These are phyloP conservation scores for Kwoniella sp. DNA, from an alignment of 768 basidiomycete genomes.

Conservation along the genomic window DNA sequence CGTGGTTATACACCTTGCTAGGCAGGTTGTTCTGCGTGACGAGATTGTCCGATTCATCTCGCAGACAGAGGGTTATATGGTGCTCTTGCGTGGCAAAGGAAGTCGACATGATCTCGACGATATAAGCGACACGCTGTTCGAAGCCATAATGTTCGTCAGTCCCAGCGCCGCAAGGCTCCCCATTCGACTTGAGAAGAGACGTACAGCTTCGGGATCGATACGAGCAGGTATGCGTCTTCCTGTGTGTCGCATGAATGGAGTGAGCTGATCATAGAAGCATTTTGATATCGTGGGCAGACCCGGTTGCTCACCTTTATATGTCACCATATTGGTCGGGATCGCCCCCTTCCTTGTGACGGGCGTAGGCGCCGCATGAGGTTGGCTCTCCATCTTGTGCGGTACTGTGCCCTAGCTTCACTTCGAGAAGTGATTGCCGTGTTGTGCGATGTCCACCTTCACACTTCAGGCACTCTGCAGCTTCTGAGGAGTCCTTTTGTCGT, in stretches of 20 bases:
- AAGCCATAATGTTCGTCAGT: conserved; percentile 5
- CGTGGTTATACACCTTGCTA: conserved; percentile 43
- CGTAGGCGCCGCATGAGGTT: conserved; percentile 9
- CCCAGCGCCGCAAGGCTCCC: too few species aligned
- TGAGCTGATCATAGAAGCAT: conserved; percentile 5
- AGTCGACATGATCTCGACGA: conserved; percentile 48
- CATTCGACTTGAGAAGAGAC: conserved; percentile 1
- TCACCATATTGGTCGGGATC: conserved; percentile 45
- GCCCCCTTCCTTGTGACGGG: conserved; percentile 34
- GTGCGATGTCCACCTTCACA: not conserved
- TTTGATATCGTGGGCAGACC: not conserved
- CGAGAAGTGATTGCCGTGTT: not conserved
- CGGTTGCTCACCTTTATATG: conserved; percentile 37
- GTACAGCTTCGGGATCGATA: conserved; percentile 49
- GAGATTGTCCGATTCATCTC: conserved; percentile 47
- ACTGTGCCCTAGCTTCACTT: not conserved
- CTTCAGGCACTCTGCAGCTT: not conserved
- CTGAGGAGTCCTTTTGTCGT: not conserved
- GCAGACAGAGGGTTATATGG: conserved; percentile 48
- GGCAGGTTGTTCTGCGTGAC: conserved; percentile 52
- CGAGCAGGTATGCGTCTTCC: conserved; percentile 45
- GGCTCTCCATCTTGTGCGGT: conserved; percentile 15
- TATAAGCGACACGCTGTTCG: conserved; percentile 38
- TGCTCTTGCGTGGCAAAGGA: conserved; percentile 48
- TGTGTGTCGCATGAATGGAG: conserved; percentile 5